A percentile compares a stretch with the other conserved stretches of the same genome.
Evolutionary conservation across 352 stramenopile genomes (phyloP).

Genomic region (Phytophthora sansomeana): DNA sequence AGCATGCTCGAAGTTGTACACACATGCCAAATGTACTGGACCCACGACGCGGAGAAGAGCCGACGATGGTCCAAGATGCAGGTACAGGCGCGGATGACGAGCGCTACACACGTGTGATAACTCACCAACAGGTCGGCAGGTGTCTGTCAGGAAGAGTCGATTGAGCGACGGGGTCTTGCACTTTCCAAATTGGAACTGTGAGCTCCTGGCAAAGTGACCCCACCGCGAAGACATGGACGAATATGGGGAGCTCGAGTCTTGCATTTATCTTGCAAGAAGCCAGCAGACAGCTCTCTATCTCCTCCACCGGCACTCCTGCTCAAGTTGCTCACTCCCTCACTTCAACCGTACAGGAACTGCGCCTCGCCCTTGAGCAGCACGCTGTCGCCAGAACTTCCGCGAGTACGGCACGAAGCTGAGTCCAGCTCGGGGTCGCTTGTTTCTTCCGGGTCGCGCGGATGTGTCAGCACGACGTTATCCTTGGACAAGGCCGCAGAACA

Average conservation of each 20-base stretch:
- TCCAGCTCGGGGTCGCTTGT: slow-evolving; percentile 26
- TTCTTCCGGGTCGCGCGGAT: slow-evolving; percentile 19
- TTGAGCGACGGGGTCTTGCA: no score
- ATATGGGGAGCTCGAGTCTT: no score
- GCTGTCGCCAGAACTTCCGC: slow-evolving; percentile 35
- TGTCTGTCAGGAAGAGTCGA: slow-evolving; percentile 1
- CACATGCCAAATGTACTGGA: neutral
- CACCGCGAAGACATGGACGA: no score
- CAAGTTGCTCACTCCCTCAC: neutral
- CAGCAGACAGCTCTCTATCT: no score
- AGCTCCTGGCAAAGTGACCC: neutral
- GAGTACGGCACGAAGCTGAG: slow-evolving; percentile 15
- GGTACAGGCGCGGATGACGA: neutral
- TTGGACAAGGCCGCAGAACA: slow-evolving; percentile 33
- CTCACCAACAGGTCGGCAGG: slow-evolving; percentile 1
- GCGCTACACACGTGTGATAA: slow-evolving; percentile 12
- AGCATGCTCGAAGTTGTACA: neutral
- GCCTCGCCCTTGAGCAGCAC: slow-evolving; percentile 57
- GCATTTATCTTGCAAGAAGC: no score
- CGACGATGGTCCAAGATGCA: neutral
- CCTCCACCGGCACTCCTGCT: neutral
- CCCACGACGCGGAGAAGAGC: neutral
- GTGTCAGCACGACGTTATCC: slow-evolving; percentile 12
- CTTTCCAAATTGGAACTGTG: slow-evolving; percentile 28
- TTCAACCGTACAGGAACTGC: slow-evolving; percentile 60